Percentiles rank a stretch among this genome's conserved stretches.
Conservation (phyloP, 768 basidiomycete species). For the Amanita fuliginea region DNA sequence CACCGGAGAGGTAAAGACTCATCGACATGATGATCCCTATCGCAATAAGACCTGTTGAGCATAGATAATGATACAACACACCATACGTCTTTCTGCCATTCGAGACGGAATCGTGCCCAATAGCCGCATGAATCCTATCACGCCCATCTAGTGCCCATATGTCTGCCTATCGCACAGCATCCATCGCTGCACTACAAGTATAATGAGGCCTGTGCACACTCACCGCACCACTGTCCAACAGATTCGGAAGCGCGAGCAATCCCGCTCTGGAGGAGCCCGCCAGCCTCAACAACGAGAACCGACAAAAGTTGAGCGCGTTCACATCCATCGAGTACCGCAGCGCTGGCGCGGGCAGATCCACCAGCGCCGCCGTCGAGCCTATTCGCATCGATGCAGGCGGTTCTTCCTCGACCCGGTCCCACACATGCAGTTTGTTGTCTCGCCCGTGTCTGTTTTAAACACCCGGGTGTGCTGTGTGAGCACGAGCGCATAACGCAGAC, state of each 20-base stretch:
- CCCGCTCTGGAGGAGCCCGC: neutral
- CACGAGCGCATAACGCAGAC: no score
- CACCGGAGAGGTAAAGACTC: slow-evolving; percentile 40
- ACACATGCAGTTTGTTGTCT: slow-evolving; percentile 79
- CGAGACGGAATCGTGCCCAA: slow-evolving; percentile 52
- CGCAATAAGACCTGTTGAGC: neutral
- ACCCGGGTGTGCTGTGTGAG: neutral
- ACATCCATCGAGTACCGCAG: slow-evolving; percentile 69
- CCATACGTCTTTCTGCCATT: slow-evolving; percentile 49
- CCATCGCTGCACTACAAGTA: neutral
- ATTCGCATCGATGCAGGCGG: slow-evolving; percentile 29
- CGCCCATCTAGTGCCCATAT: slow-evolving; percentile 69
- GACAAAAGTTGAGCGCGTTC: slow-evolving; percentile 91
- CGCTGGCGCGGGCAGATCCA: slow-evolving; percentile 36
- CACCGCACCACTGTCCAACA: slow-evolving; percentile 81
- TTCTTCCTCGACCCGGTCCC: slow-evolving; percentile 41
- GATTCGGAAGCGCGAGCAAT: slow-evolving; percentile 74
- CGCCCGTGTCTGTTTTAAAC: slow-evolving; percentile 55
- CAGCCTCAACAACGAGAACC: slow-evolving; percentile 56
- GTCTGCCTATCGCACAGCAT: slow-evolving; percentile 52
- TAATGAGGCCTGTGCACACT: slow-evolving; percentile 11
- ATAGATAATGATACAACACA: slow-evolving; percentile 12
- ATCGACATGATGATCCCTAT: slow-evolving; percentile 86
- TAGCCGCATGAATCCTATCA: slow-evolving; percentile 71
- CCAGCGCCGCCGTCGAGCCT: slow-evolving; percentile 40